A percentile compares a stretch with the other conserved stretches of the same genome.
Evolutionary conservation across 129 eudicot species (phyloP).

Genomic region (carrot (Daucus carota)): DH1_v3.0 NC_030382.2:35177001-35177500

Average conservation of each 20-base stretch:
- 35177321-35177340: conserved; percentile 65
- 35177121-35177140: not conserved
- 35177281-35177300: conserved; percentile 64
- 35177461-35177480: not conserved
- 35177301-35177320: conserved; percentile 72
- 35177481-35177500: not conserved
- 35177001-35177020: conserved; percentile 68
- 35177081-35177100: conserved; percentile 43
- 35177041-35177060: conserved; percentile 55
- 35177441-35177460: not conserved
- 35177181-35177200: not conserved
- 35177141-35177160: not conserved
- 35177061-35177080: conserved; percentile 56
- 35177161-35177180: not conserved
- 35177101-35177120: not conserved
- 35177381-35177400: not conserved
- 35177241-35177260: conserved; percentile 78
- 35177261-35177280: conserved; percentile 81
- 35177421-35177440: not conserved
- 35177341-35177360: conserved; percentile 59
- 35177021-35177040: conserved; percentile 43
- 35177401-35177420: not conserved
- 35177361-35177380: not conserved
- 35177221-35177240: conserved; percentile 84
- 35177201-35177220: conserved; percentile 51